Evolutionary conservation across 192 early-diverging fungal genomes (phyloP), one percentile per base, ranked within the genome.

Genomic region (Diversispora epigaea): DNA sequence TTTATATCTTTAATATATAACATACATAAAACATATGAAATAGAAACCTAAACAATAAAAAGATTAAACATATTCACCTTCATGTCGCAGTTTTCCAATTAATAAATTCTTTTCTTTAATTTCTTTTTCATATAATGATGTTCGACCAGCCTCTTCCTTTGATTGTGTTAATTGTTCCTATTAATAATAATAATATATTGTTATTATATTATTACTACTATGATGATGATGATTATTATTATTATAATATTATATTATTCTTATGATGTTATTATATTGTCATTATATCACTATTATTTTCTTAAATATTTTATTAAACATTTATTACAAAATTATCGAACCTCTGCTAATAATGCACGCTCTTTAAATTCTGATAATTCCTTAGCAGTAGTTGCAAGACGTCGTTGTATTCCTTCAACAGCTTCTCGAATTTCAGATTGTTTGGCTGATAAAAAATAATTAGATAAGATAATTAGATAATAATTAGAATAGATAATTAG

Each of bases 31-130:
- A 32, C 25, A 32, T 32, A 32, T 32, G 25, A 32, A 32, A 32
- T 32, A 32, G 25, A 21, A 57, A 22, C 52, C 21, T 54, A 15
- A 41, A 32, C 43, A 15, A n/a, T 21, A 14, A 60, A 73, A 41
- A 19, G 22, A 32, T 40, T 61, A 11, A 17, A 58, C 47, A 63
- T 39, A 74, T 40, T 78, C 76, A 90, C 89, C 86, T 76, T 93
- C 91, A 69, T 89, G 89, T 43, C 91, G 83, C 46, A 95, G 82
- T 77, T 92, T 92, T 50, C 93, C 93, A 77, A 95, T 87, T 43
- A 87, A 76, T n/a, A 84, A 76, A 76, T 83, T 91, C 80, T 89
- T 90, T 70, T 93, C 90, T 63, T 89, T 84, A 25, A 92, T 83
- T 39, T 93, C 90, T 43, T 77, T 71, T 78, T 91, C 83, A 77